Evolutionary conservation across 345 rosid genomes (phyloP).

Genomic region (Euphorbia lathyris): DNA sequence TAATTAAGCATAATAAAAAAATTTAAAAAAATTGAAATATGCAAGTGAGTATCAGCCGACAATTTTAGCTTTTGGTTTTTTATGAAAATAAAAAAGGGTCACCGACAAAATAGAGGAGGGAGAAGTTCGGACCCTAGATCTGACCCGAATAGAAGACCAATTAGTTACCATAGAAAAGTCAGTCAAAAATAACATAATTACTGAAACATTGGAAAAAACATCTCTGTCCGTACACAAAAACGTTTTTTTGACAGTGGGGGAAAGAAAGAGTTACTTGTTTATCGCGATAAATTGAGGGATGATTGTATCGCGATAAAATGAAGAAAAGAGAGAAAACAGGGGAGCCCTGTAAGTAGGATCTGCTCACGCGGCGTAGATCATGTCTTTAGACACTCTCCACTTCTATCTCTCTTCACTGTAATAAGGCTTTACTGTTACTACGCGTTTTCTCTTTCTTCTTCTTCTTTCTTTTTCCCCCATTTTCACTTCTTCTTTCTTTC

Average conservation of each 20-base stretch:
- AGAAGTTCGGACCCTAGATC: conserved; percentile 3
- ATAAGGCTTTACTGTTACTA: background rate
- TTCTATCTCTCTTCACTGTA: background rate
- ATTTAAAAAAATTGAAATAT: too few species aligned
- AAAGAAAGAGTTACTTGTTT: background rate
- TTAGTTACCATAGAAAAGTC: background rate
- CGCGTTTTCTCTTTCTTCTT: conserved; percentile 3
- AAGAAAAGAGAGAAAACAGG: background rate
- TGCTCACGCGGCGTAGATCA: conserved; percentile 31
- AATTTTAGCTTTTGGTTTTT: background rate
- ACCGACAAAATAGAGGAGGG: conserved; percentile 7
- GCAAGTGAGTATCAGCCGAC: background rate
- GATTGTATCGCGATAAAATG: background rate
- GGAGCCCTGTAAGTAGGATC: conserved; percentile 25
- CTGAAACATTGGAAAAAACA: conserved; percentile 3
- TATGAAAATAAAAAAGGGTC: background rate
- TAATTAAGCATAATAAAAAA: background rate
- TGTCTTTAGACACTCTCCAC: conserved; percentile 7
- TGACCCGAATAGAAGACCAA: conserved; percentile 4
- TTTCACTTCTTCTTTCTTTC: too few species aligned
- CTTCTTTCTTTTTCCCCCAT: background rate
- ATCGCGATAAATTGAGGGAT: background rate
- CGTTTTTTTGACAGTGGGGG: too few species aligned
- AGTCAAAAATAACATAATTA: conserved; percentile 14
- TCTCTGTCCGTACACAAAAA: background rate